A percentile compares a stretch with the other conserved stretches of the same genome.
Evolutionary conservation across 345 rosid species (phyloP).

Genomic region (Nephelium lappaceum): DNA sequence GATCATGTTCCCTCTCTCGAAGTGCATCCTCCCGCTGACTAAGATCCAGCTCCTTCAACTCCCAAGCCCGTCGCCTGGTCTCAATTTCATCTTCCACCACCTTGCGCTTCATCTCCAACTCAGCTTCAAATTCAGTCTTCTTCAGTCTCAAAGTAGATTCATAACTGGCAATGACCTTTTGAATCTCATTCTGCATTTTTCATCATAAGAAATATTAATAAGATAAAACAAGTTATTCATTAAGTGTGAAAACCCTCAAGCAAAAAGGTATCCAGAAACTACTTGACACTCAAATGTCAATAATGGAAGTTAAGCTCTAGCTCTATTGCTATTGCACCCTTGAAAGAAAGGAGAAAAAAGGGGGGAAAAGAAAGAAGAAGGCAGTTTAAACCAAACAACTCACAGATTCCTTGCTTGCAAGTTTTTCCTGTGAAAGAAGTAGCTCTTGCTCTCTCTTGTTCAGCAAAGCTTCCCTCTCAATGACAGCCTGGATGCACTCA

Average conservation of each 20-base stretch:
- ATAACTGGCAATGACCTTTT: slow-evolving; percentile 61
- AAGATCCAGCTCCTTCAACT: slow-evolving; percentile 85
- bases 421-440: slow-evolving; percentile 67
- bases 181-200: slow-evolving; percentile 60
- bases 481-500: slow-evolving; percentile 48
- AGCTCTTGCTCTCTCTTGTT: slow-evolving; percentile 73
- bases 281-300: background rate
- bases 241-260: background rate
- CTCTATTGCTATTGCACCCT: background rate
- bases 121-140: slow-evolving; percentile 76
- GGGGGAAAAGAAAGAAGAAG: too few species aligned
- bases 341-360: background rate
- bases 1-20: slow-evolving; percentile 77
- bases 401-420: slow-evolving; percentile 79
- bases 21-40: slow-evolving; percentile 64
- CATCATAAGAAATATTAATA: slow-evolving; percentile 2
- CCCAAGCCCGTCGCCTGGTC: slow-evolving; percentile 87
- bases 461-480: slow-evolving; percentile 60
- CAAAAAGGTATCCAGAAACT: background rate
- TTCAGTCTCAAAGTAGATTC: slow-evolving; percentile 61
- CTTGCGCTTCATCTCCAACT: slow-evolving; percentile 64
- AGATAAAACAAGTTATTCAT: background rate
- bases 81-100: slow-evolving; percentile 84
- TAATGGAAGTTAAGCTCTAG: background rate
- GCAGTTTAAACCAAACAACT: slow-evolving; percentile 35